Percentiles rank a stretch among this genome's conserved stretches.
Conservation (phyloP, 2,329 filamentous ascomycete species). For the Colletotrichum endophyticum region DNA sequence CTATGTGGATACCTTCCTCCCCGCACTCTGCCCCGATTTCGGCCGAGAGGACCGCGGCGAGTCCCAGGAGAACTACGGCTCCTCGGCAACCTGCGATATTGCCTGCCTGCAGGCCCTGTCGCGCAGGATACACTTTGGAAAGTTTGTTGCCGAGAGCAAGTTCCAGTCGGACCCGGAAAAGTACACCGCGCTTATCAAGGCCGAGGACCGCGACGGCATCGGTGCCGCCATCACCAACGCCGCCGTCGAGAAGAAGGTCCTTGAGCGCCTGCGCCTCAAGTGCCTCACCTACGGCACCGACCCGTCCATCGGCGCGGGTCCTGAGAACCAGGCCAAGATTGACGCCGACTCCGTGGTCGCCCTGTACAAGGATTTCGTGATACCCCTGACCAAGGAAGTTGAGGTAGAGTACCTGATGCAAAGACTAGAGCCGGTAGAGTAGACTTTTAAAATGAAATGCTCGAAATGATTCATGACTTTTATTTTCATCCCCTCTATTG, state of each 20-base stretch:
- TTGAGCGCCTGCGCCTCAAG: constrained; percentile 86
- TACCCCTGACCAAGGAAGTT: constrained; percentile 96
- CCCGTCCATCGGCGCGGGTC: constrained; percentile 66
- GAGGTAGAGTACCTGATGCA: constrained; percentile 99
- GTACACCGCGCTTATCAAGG: constrained; percentile 84
- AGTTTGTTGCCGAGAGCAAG: constrained; percentile 97
- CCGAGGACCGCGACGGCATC: constrained; percentile 79
- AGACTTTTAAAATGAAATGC: not conserved
- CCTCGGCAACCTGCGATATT: constrained; percentile 89
- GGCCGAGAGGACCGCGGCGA: constrained; percentile 82
- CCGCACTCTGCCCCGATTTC: constrained; percentile 79
- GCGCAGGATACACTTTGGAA: constrained; percentile 93
- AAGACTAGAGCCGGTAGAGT: constrained; percentile 61
- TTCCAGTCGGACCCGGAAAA: constrained; percentile 82
- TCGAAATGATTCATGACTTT: constrained; percentile 14
- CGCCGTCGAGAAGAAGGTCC: constrained; percentile 86
- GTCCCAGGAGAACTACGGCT: constrained; percentile 93
- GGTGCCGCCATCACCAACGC: constrained; percentile 89
- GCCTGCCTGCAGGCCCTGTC: constrained; percentile 88
- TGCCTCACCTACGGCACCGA: constrained; percentile 93
- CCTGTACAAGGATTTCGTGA: constrained; percentile 93
- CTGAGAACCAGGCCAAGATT: constrained; percentile 75
- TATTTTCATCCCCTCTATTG: constrained; percentile 25
- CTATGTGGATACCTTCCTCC: constrained; percentile 85
- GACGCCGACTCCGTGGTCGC: constrained; percentile 88